Evolutionary conservation across 306 rosid species (phyloP).

Genomic region (Cicer arietinum): DNA sequence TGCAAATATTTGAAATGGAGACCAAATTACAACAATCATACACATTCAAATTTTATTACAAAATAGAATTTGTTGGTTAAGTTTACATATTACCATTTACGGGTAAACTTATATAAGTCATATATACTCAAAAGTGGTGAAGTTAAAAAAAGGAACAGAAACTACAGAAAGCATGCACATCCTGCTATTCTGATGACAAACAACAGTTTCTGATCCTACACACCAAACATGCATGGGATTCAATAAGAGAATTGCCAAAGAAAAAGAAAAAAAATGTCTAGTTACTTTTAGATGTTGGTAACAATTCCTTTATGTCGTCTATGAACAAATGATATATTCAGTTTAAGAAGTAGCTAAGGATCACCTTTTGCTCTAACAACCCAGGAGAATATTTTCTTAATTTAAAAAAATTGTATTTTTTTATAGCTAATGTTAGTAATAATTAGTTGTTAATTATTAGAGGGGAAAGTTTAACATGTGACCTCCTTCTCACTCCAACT

Average conservation of each 20-base stretch:
- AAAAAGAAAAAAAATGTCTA: background rate
- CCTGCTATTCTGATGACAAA: background rate
- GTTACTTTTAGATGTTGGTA: constrained; percentile 2
- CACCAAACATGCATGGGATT: background rate
- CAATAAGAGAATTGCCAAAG: background rate
- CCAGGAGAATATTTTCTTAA: too few species aligned
- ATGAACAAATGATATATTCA: constrained; percentile 24
- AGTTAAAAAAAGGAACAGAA: background rate
- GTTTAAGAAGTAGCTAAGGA: background rate
- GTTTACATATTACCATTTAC: too few species aligned
- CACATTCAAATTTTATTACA: too few species aligned
- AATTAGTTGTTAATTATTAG: too few species aligned
- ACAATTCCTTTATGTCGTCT: background rate
- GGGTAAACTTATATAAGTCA: too few species aligned
- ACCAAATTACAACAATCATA: too few species aligned
- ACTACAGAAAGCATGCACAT: background rate
- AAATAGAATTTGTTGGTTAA: too few species aligned
- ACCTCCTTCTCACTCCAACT: too few species aligned
- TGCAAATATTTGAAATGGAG: background rate
- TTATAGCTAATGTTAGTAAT: too few species aligned
- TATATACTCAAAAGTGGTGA: background rate
- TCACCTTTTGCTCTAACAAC: background rate
- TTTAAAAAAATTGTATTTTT: too few species aligned
- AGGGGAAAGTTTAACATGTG: too few species aligned
- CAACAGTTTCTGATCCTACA: constrained; percentile 12